Base-by-base conservation (phyloP, 73 alveolate species). In the Paramecium sonneborni region DNA sequence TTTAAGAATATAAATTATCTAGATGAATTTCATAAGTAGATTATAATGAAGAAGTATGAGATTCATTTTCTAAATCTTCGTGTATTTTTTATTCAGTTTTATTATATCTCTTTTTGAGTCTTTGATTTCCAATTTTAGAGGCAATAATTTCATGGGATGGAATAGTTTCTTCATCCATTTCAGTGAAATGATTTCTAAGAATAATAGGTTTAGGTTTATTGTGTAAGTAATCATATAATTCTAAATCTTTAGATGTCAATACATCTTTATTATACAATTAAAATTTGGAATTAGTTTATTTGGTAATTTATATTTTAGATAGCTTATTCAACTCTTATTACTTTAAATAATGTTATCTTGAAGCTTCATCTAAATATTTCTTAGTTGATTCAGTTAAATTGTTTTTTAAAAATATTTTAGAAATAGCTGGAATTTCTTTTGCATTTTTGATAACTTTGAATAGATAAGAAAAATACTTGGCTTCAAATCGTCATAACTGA, bases 21-120 rank as follows among this genome's bases (percentile, higher is more conserved):
- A 72, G 24, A 72, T 72, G 58, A 72, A 72, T 72, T 41, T 35
- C 86, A 72, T 72, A 72, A 12, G 86, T 72, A 28, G 86, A 72
- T 38, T 72, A 72, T 38, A 72, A 37, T 20, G 86, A 72, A 34
- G 86, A 72, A 72, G 86, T 72, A 72, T 72, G 86, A 72, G 86
- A 72, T 37, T 35, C 86, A 72, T 72, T 38, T 11, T 62, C 84
- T 12, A 62, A 62, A 28, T 62, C 84, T 30, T 62, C 84, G 12
- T 30, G 44, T 23, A 30, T 62, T 30, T 62, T 30, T 30, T 62
- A 26, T 11, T 62, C 84, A 9, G 18, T 62, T 62, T 26, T 62
- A 62, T 62, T 15, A 62, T 62, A 62, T 62, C 84, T 62, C 44
- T 62, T 62, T 32, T 32, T 62, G 3, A 62, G 18, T 62, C 84